A percentile compares a stretch with the other conserved stretches of the same genome.
Conservation (phyloP, 768 basidiomycete species). For the Pisolithus tinctorius region DNA sequence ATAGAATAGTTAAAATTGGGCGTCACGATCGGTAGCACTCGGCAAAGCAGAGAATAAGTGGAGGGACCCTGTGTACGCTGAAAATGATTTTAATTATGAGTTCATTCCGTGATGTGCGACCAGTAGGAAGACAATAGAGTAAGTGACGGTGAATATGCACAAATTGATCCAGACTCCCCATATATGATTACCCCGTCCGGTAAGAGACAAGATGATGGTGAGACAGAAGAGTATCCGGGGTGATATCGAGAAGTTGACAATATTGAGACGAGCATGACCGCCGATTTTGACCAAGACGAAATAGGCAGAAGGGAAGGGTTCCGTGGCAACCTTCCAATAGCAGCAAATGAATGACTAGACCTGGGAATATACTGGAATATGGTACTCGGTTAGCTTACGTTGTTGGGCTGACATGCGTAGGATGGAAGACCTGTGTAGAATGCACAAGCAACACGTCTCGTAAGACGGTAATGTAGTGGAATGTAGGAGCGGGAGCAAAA, state of each 20-base stretch:
- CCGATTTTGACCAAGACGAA: conserved; percentile 9
- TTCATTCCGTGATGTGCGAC: conserved; percentile 11
- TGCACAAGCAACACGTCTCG: conserved; percentile 2
- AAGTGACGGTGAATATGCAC: conserved; percentile 7
- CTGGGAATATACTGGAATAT: neutral
- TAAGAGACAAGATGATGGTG: neutral
- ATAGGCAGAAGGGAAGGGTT: conserved; percentile 4
- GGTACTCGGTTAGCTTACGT: conserved; percentile 19
- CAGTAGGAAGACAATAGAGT: conserved; percentile 4
- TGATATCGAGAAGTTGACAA: conserved; percentile 10
- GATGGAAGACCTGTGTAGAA: conserved; percentile 7
- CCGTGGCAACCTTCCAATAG: conserved; percentile 6
- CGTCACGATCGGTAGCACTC: conserved; percentile 18
- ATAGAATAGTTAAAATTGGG: conserved; percentile 19
- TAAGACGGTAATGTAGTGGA: conserved; percentile 5
- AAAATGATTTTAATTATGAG: conserved; percentile 15
- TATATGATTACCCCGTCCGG: neutral
- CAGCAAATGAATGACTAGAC: conserved; percentile 1
- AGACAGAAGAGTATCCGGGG: conserved; percentile 20
- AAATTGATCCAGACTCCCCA: conserved; percentile 1
- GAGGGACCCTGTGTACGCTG: conserved; percentile 11
- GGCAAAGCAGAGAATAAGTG: conserved; percentile 1
- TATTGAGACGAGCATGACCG: neutral
- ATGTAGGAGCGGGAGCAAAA: conserved; percentile 7
- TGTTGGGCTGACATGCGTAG: conserved; percentile 8